Percentiles rank a stretch among this genome's conserved stretches.
phyloP scores from a whole-genome alignment of 1,284 basidiomycete species.

The Rhodotorula sp. region DNA sequence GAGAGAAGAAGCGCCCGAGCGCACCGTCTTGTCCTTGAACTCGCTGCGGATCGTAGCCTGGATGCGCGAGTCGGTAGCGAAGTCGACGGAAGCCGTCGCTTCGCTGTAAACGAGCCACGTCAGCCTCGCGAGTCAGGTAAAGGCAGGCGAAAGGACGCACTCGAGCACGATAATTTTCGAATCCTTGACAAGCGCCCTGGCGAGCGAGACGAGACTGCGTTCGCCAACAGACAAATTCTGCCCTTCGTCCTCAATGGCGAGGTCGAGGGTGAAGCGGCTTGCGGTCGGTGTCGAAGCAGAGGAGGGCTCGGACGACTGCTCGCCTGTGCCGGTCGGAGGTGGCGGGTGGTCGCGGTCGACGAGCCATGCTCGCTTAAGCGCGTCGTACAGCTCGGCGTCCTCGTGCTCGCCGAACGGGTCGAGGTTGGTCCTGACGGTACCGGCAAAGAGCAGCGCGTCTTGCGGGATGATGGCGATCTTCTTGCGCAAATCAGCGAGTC shows the following conservation, averaged over 20 bases:
- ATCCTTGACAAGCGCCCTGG: conserved; percentile 75
- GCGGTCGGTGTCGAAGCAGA: background rate
- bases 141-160: conserved; percentile 59
- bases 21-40: conserved; percentile 67
- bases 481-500: conserved; percentile 52
- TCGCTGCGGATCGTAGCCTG: conserved; percentile 81
- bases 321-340: background rate
- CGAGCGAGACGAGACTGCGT: conserved; percentile 75
- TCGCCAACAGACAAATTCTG: conserved; percentile 66
- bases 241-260: conserved; percentile 79
- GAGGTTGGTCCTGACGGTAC: conserved; percentile 62
- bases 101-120: background rate
- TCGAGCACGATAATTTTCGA: conserved; percentile 73
- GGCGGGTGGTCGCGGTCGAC: conserved; percentile 34
- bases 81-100: conserved; percentile 59
- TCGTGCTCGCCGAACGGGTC: conserved; percentile 68
- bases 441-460: conserved; percentile 67
- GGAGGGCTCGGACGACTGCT: background rate
- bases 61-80: conserved; percentile 74
- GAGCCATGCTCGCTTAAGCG: conserved; percentile 45
- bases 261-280: conserved; percentile 68
- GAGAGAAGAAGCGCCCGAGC: conserved; percentile 58
- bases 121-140: background rate
- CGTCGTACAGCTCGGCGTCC: conserved; percentile 44
- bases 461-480: conserved; percentile 73